Conservation (phyloP, 176 grass and related monocot genomes). For the Pontederia paniculata region DNA sequence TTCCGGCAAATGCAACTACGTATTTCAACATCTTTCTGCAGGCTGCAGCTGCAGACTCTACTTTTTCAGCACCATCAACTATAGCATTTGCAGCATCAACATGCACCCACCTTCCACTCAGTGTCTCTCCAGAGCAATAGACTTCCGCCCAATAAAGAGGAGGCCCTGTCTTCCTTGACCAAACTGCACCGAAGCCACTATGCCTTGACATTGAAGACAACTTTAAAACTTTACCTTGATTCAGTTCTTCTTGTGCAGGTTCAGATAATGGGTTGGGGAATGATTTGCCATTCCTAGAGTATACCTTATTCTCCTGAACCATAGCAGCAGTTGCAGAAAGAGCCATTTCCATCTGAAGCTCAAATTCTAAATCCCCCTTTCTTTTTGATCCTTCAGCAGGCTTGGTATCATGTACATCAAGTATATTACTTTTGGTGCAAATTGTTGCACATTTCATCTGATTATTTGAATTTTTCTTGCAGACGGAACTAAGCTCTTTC, state of each 20-base stretch:
- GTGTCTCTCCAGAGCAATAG: constrained; percentile 59
- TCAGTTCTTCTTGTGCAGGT: constrained; percentile 30
- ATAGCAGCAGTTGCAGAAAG: constrained; percentile 58
- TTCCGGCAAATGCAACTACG: constrained; percentile 74
- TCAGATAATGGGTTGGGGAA: constrained; percentile 17
- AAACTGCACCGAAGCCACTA: constrained; percentile 45
- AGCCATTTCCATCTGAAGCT: constrained; percentile 85
- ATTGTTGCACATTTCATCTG: constrained; percentile 14
- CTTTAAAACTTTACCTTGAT: constrained; percentile 30
- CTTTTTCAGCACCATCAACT: constrained; percentile 61
- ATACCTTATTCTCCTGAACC: constrained; percentile 25
- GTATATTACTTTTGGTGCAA: constrained; percentile 19
- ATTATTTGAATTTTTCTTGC: constrained; percentile 38
- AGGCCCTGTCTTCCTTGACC: constrained; percentile 61
- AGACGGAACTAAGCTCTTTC: constrained; percentile 19
- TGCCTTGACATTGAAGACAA: constrained; percentile 15
- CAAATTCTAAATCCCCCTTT: constrained; percentile 76
- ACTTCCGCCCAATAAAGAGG: constrained; percentile 70
- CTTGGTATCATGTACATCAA: constrained; percentile 14
- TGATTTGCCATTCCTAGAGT: constrained; percentile 16
- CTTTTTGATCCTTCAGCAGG: constrained; percentile 49
- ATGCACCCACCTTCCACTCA: constrained; percentile 78
- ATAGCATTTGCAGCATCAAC: constrained; percentile 83
- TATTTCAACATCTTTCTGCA: constrained; percentile 82
- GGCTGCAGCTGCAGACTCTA: constrained; percentile 72